These are phyloP conservation scores for Taxawa tesnikishii DNA, from an alignment of 2,329 filamentous ascomycete genomes.

Conservation along the genomic window DNA sequence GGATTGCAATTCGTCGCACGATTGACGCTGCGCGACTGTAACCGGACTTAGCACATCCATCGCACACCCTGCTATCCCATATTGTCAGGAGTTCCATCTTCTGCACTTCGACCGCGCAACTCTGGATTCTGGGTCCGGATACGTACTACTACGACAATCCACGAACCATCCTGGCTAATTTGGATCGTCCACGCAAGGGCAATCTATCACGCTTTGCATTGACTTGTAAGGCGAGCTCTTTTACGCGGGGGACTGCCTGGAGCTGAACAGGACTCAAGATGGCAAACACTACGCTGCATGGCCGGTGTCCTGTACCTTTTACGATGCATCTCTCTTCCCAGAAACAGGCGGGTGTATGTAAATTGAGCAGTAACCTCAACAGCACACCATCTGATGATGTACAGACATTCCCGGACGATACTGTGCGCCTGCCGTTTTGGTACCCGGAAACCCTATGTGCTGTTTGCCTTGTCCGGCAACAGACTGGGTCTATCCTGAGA, in stretches of 20 bases:
- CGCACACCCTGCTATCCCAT: too few relatives aligned
- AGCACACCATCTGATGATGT: constrained; percentile 17
- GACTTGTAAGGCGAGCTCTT: too few relatives aligned
- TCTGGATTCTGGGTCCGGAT: not conserved
- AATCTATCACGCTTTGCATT: too few relatives aligned
- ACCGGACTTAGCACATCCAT: too few relatives aligned
- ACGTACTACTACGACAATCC: not conserved
- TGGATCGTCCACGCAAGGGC: not conserved
- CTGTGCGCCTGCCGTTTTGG: constrained; percentile 34
- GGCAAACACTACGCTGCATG: constrained; percentile 5
- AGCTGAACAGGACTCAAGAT: not conserved
- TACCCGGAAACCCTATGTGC: constrained; percentile 47
- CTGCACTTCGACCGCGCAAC: not conserved
- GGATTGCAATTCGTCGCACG: too few relatives aligned
- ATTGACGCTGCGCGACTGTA: too few relatives aligned
- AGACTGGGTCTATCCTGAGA: constrained; percentile 56
- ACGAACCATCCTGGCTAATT: not conserved
- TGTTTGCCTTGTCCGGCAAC: constrained; percentile 85
- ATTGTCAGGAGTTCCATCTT: not conserved
- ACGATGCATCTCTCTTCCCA: constrained; percentile 46
- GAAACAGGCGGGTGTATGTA: constrained; percentile 62
- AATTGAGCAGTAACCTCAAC: constrained; percentile 18
- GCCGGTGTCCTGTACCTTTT: constrained; percentile 34
- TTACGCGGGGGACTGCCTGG: too few relatives aligned
- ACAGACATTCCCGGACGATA: constrained; percentile 44